phyloP scores from a whole-genome alignment of 805 yeast species.

The Kuraishia cidri region DNA sequence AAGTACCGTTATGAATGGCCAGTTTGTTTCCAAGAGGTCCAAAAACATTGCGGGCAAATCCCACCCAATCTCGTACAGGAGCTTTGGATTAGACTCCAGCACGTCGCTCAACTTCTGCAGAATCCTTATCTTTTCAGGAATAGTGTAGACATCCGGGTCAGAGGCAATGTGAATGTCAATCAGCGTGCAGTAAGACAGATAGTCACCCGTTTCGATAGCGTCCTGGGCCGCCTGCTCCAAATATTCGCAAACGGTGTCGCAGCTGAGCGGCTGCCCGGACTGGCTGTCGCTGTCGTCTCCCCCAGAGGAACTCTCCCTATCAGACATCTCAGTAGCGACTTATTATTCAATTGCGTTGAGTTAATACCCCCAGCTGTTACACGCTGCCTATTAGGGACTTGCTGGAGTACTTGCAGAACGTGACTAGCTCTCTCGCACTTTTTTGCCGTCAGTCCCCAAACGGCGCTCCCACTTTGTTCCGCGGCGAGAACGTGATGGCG shows the following conservation, averaged over 20 bases:
- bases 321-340: not conserved
- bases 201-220: conserved; percentile 42
- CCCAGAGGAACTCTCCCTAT: not conserved
- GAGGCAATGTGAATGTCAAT: conserved; percentile 48
- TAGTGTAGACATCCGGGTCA: conserved; percentile 34
- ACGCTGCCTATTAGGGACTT: too few species aligned
- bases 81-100: conserved; percentile 29
- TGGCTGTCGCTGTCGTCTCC: not conserved
- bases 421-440: too few species aligned
- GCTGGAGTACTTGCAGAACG: too few species aligned
- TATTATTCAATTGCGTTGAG: not conserved
- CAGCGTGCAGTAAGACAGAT: conserved; percentile 62
- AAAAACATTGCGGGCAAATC: conserved; percentile 66
- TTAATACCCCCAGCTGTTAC: too few species aligned
- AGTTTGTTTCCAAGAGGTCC: conserved; percentile 33
- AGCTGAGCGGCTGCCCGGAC: not conserved
- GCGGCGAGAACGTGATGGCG: too few species aligned
- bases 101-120: conserved; percentile 34
- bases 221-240: conserved; percentile 17
- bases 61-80: conserved; percentile 77
- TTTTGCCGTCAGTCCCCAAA: too few species aligned
- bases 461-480: too few species aligned
- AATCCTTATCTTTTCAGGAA: conserved; percentile 40
- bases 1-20: conserved; percentile 24
- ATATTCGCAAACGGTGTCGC: conserved; percentile 1